phyloP scores from a whole-genome alignment of 1,284 basidiomycete genomes.

The Puccinia triticina region DNA sequence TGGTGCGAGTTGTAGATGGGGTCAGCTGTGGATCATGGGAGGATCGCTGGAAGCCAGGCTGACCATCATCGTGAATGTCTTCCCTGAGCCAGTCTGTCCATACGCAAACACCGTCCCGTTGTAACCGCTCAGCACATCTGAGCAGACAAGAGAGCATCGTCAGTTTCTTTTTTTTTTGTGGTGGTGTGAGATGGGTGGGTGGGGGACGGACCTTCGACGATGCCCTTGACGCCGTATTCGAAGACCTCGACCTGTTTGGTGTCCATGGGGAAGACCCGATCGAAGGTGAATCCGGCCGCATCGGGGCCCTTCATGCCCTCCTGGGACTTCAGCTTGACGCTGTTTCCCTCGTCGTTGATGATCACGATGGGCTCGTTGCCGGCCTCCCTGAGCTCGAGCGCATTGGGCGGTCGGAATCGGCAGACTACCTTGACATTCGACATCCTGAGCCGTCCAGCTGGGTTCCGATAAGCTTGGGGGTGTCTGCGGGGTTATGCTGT shows the following conservation, averaged over 20 bases:
- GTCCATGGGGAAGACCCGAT: slow-evolving; percentile 91
- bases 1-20: slow-evolving; percentile 44
- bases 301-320: slow-evolving; percentile 56
- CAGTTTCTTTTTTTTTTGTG: too few relatives aligned
- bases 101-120: slow-evolving; percentile 99
- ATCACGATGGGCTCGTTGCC: slow-evolving; percentile 85
- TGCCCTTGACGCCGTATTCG: slow-evolving; percentile 95
- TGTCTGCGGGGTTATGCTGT: too few relatives aligned
- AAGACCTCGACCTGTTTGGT: slow-evolving; percentile 94
- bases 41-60: slow-evolving; percentile 3
- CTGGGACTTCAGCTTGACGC: slow-evolving; percentile 68
- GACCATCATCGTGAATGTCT: slow-evolving; percentile 90
- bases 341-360: slow-evolving; percentile 78
- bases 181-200: too few relatives aligned
- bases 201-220: slow-evolving; percentile 59
- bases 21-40: slow-evolving; percentile 61
- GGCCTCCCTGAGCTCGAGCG: slow-evolving; percentile 82
- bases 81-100: slow-evolving; percentile 96
- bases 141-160: neutral
- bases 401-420: slow-evolving; percentile 95
- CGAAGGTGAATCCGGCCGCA: slow-evolving; percentile 89
- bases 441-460: neutral
- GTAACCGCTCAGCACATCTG: slow-evolving; percentile 98
- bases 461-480: neutral
- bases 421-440: slow-evolving; percentile 77